These are phyloP conservation scores for Mucor sp. DNA, from an alignment of 371 early-diverging fungal species.

Conservation along the genomic window DNA sequence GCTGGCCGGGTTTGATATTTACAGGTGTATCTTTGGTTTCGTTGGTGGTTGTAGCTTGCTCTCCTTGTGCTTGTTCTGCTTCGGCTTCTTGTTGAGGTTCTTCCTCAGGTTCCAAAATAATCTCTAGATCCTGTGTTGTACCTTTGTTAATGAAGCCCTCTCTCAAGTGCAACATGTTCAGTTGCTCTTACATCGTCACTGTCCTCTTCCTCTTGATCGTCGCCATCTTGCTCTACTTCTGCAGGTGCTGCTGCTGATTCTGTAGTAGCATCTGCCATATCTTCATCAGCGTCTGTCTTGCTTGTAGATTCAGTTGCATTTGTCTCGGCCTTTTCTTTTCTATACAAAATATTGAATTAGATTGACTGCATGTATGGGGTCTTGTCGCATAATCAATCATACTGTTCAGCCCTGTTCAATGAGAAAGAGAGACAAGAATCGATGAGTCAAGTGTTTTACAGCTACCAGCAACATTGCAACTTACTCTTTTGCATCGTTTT, in stretches of 20 bases:
- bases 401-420: constrained; percentile 17
- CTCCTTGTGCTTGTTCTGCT: constrained; percentile 16
- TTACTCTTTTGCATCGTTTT: constrained; percentile 25
- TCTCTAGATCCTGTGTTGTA: constrained; percentile 69
- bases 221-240: neutral
- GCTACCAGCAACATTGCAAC: neutral
- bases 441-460: neutral
- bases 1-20: constrained; percentile 62
- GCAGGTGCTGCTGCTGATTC: neutral
- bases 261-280: neutral
- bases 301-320: constrained; percentile 9
- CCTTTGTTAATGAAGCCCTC: neutral
- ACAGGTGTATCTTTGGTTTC: constrained; percentile 51
- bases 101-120: constrained; percentile 64
- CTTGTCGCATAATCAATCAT: neutral
- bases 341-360: neutral
- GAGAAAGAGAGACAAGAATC: neutral
- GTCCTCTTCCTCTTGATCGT: constrained; percentile 43
- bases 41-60: neutral
- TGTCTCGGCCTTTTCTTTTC: constrained; percentile 19
- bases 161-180: neutral
- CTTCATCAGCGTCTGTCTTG: neutral
- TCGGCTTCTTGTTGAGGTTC: constrained; percentile 20
- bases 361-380: neutral
- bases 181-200: constrained; percentile 50